phyloP scores from a whole-genome alignment of 768 basidiomycete genomes.

The Xerocomellus dryophilus region DNA sequence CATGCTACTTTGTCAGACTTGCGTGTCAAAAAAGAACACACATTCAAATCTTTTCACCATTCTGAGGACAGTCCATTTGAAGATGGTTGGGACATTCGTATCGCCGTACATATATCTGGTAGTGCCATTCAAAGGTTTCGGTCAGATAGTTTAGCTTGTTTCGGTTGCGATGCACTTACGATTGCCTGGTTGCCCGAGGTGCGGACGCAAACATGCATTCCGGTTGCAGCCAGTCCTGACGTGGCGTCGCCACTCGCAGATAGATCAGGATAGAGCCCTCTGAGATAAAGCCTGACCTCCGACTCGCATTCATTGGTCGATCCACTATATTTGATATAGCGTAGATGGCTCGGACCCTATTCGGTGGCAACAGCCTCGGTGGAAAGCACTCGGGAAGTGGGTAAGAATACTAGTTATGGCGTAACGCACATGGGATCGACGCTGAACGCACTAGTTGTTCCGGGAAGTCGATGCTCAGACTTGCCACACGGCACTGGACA shows the following conservation, averaged over 20 bases:
- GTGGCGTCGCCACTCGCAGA: not conserved
- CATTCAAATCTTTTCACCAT: not conserved
- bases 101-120: too few relatives aligned
- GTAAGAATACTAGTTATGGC: too few relatives aligned
- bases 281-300: not conserved
- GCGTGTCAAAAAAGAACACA: not conserved
- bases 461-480: not conserved
- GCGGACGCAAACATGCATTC: not conserved
- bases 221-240: not conserved
- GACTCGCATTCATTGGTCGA: too few relatives aligned
- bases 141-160: not conserved
- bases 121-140: not conserved
- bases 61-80: not conserved
- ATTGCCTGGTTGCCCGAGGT: not conserved
- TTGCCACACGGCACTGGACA: not conserved
- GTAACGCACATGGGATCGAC: conserved; percentile 6
- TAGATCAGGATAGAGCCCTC: not conserved
- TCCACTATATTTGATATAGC: not conserved
- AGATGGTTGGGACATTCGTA: not conserved
- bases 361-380: not conserved
- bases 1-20: not conserved
- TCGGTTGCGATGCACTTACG: not conserved
- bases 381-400: not conserved
- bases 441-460: not conserved
- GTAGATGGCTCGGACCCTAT: not conserved